Conservation (phyloP, 305 asterid species). For the Coffea humblotiana region DNA sequence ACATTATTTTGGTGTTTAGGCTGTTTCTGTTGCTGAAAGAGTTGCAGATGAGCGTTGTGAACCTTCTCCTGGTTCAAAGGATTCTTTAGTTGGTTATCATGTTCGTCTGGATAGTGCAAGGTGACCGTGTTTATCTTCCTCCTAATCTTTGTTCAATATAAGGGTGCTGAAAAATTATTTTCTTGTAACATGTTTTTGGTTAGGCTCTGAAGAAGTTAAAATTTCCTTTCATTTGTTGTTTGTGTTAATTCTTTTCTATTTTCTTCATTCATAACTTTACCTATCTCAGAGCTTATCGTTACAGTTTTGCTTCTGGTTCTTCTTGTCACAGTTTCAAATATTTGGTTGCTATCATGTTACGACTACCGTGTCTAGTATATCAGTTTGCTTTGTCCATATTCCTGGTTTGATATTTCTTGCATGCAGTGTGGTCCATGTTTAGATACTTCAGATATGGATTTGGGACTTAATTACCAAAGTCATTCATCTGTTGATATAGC, state of each 20-base stretch:
- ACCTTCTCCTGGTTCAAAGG: constrained; percentile 84
- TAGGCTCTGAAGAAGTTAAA: not conserved
- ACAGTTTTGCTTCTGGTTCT: not conserved
- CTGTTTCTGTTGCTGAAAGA: constrained; percentile 94
- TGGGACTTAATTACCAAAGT: not conserved
- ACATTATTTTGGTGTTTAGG: constrained; percentile 37
- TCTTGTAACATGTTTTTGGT: not conserved
- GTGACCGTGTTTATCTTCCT: constrained; percentile 38
- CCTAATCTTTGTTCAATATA: constrained; percentile 4
- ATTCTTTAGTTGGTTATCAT: constrained; percentile 95
- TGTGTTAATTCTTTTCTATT: not conserved
- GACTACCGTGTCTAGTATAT: not conserved
- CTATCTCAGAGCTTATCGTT: not conserved
- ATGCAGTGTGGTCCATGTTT: not conserved
- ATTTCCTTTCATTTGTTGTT: not conserved
- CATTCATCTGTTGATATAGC: not conserved
- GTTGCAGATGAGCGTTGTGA: constrained; percentile 96
- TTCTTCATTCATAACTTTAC: not conserved
- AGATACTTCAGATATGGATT: not conserved
- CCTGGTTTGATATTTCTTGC: not conserved
- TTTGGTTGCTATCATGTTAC: not conserved
- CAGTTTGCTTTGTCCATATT: not conserved
- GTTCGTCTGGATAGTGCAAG: constrained; percentile 98
- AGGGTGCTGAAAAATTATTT: not conserved
- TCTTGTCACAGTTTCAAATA: not conserved